Percentiles rank a stretch among this genome's conserved stretches.
These are phyloP conservation scores for Stachybotrys elegans DNA, from an alignment of 2,329 filamentous ascomycete genomes.

Conservation along the genomic window DNA sequence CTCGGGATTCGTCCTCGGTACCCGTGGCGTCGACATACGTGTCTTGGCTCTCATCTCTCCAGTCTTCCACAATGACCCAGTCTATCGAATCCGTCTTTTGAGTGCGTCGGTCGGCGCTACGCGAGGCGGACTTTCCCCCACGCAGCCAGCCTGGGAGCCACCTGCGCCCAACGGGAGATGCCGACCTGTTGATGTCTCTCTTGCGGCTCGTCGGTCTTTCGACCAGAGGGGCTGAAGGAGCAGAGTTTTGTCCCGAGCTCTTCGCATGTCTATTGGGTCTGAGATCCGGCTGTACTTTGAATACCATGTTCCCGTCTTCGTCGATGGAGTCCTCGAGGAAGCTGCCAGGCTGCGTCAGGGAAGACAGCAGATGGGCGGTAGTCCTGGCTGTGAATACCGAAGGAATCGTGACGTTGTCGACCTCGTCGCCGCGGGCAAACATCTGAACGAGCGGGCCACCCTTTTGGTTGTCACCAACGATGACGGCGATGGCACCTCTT, in stretches of 20 bases:
- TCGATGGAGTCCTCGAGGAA: constrained; percentile 56
- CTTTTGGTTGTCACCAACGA: constrained; percentile 89
- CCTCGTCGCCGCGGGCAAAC: constrained; percentile 90
- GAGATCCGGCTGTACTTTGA: constrained; percentile 45
- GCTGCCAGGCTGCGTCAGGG: constrained; percentile 69
- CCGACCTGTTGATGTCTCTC: background rate
- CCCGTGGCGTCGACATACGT: too few species aligned
- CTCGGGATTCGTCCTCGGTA: too few species aligned
- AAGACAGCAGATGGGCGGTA: constrained; percentile 87
- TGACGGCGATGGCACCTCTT: constrained; percentile 80
- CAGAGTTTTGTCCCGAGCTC: too few species aligned
- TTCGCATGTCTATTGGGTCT: constrained; percentile 20
- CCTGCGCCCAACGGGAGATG: too few species aligned
- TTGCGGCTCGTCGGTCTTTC: constrained; percentile 23
- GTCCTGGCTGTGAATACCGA: constrained; percentile 93
- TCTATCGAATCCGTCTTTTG: too few species aligned
- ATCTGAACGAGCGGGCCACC: constrained; percentile 91
- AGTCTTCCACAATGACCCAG: too few species aligned
- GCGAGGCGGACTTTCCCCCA: too few species aligned
- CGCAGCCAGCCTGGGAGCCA: too few species aligned
- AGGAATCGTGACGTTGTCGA: constrained; percentile 89
- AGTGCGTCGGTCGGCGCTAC: too few species aligned
- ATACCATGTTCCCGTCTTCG: constrained; percentile 52
- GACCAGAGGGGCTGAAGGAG: too few species aligned
- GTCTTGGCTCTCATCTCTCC: too few species aligned